Evolutionary conservation across 2,329 filamentous ascomycete species (phyloP), one percentile per base, ranked within the genome.

Genomic region (Diaporthe capsici): DNA sequence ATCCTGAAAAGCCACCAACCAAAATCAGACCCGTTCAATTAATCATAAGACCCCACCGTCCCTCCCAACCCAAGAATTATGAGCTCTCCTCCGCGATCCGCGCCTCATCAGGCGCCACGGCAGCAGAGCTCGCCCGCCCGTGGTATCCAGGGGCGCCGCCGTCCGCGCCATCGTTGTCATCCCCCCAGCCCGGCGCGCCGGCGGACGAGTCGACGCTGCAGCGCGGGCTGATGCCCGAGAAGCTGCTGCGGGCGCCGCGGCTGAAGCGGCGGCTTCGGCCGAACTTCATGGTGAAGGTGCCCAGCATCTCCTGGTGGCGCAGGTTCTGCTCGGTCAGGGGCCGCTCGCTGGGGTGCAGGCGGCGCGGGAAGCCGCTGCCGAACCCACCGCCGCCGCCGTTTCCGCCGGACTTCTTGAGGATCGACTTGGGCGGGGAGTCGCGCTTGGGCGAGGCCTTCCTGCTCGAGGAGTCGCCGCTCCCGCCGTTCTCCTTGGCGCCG

Each of bases 221-320:
- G 49, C 87, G 85, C 28, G 87, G 87, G 79, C 87, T 88, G 79
- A 88, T 80, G 71, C 83, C 84, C 28, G 77, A 76, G 71, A 58
- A 70, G 77, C 81, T 83, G 22, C 55, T 58, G 9, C 67, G 58
- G 25, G 49, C 72, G 17, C 55, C 77, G 71, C 31, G 39, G 67
- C 51, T 78, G 15, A 22, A 22, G 28, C 31, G 49, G 37, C 80
- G 68, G 60, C 81, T 78, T 78, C 82, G 78, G 53, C 87, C 87
- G 77, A 89, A 89, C 15, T 83, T 85, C 80, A 87, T 85, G 74
- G 83, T 85, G 82, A 87, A 89, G 74, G 84, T 81, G 75, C 83
- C 83, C 51, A 89, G 82, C 80, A 87, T 83, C 81, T 88, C 85
- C 79, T 88, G 87, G 79, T 88, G 85, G 73, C 83, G 82, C 25